These are phyloP conservation scores for Penicillium robsamsonii DNA, from an alignment of 495 filamentous ascomycete genomes.

Conservation along the genomic window DNA sequence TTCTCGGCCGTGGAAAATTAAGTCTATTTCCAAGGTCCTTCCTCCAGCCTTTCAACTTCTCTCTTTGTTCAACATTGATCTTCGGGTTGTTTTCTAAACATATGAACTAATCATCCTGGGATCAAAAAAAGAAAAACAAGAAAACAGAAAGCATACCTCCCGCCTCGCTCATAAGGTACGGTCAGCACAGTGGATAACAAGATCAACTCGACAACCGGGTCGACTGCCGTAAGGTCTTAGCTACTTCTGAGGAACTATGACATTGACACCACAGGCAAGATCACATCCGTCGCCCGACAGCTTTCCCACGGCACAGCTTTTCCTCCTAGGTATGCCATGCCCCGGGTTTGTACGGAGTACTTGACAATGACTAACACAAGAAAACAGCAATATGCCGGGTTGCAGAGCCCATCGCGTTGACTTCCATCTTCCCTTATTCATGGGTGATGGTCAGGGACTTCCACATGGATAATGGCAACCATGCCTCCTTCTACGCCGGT, in stretches of 20 bases:
- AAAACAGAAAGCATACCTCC: not conserved
- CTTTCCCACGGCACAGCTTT: slow-evolving; percentile 76
- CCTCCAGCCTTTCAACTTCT: not conserved
- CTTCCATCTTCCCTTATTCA: slow-evolving; percentile 85
- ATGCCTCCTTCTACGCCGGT: slow-evolving; percentile 81
- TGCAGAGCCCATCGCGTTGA: slow-evolving; percentile 85
- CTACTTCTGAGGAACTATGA: slow-evolving; percentile 45
- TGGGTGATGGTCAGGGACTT: slow-evolving; percentile 78
- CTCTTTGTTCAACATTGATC: not conserved
- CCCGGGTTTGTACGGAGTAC: not conserved
- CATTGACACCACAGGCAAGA: slow-evolving; percentile 53
- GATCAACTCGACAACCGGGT: slow-evolving; percentile 22
- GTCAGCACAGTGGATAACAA: slow-evolving; percentile 5
- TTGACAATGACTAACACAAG: slow-evolving; percentile 17
- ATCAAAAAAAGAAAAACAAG: not conserved
- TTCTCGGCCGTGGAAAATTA: slow-evolving; percentile 2
- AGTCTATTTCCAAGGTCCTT: not conserved
- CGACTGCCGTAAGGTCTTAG: slow-evolving; percentile 50
- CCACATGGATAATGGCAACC: slow-evolving; percentile 60
- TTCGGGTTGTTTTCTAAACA: not conserved
- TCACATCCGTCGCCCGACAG: slow-evolving; percentile 31
- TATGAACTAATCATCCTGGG: not conserved
- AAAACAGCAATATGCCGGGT: slow-evolving; percentile 67
- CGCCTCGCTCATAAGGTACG: not conserved
- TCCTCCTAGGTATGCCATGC: slow-evolving; percentile 61